Evolutionary conservation across 495 filamentous ascomycete species (phyloP).

Genomic region (Saxophila tyrrhenica): DNA sequence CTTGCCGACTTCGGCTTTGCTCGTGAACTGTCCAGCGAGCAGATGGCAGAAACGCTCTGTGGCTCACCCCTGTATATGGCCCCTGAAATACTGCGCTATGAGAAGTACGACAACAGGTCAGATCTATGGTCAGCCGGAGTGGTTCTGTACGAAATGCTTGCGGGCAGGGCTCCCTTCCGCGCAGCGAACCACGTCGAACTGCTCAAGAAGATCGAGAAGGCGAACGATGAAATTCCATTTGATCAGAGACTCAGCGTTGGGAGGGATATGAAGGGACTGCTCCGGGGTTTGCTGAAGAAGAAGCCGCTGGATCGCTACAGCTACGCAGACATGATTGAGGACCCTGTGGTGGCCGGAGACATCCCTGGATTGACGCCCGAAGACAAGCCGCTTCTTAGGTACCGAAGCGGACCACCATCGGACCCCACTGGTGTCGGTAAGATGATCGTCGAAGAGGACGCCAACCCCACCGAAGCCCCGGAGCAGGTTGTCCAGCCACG

Average conservation of each 20-base stretch:
- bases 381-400: conserved; percentile 38
- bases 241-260: conserved; percentile 61
- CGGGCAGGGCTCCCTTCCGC: conserved; percentile 79
- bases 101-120: conserved; percentile 93
- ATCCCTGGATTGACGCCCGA: conserved; percentile 79
- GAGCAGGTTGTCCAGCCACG: conserved; percentile 9
- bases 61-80: conserved; percentile 99
- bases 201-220: conserved; percentile 77
- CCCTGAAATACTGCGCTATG: conserved; percentile 91
- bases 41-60: conserved; percentile 88
- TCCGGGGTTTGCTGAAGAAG: conserved; percentile 69
- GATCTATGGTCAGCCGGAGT: conserved; percentile 97
- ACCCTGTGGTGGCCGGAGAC: conserved; percentile 57
- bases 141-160: conserved; percentile 88
- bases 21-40: conserved; percentile 73
- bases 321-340: conserved; percentile 70
- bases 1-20: conserved; percentile 97
- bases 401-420: neutral
- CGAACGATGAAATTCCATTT: conserved; percentile 74
- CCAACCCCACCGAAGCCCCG: neutral
- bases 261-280: conserved; percentile 66
- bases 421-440: conserved; percentile 20
- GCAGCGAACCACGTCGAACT: conserved; percentile 91
- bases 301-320: conserved; percentile 72
- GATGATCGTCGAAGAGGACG: conserved; percentile 23